Conservation (phyloP, 2,329 filamentous ascomycete species). For the Canariomyces notabilis region DNA sequence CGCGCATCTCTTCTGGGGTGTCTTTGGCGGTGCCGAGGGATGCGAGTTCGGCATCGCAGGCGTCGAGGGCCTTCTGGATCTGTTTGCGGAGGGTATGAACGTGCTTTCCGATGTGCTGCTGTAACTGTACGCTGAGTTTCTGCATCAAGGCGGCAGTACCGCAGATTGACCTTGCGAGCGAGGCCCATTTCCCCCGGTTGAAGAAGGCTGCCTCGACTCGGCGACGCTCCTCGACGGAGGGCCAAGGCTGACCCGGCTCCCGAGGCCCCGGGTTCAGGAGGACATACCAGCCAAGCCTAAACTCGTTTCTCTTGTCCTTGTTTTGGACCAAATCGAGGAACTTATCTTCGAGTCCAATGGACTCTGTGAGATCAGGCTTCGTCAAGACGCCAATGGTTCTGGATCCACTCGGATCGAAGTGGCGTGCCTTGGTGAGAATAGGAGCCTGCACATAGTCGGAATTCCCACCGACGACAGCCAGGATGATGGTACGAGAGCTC, state of each 20-base stretch:
- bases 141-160: constrained; percentile 42
- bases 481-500: constrained; percentile 49
- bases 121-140: constrained; percentile 46
- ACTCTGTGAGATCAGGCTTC: constrained; percentile 49
- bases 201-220: constrained; percentile 46
- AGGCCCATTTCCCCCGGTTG: constrained; percentile 43
- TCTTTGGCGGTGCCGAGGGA: constrained; percentile 47
- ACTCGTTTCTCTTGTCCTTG: constrained; percentile 45
- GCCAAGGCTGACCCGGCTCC: constrained; percentile 41
- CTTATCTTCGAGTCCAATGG: constrained; percentile 49
- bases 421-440: constrained; percentile 45
- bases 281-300: constrained; percentile 49
- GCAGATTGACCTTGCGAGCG: constrained; percentile 43
- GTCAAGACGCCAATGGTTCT: constrained; percentile 49
- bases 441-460: constrained; percentile 50
- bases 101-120: constrained; percentile 48
- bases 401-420: constrained; percentile 45
- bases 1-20: constrained; percentile 49
- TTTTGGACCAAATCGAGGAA: constrained; percentile 50
- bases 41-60: constrained; percentile 45
- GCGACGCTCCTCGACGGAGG: constrained; percentile 37
- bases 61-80: constrained; percentile 46
- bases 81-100: constrained; percentile 46
- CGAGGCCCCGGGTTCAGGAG: constrained; percentile 45
- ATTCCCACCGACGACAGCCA: constrained; percentile 52